Evolutionary conservation across 208 protist genomes (phyloP), one percentile per base, ranked within the genome.

Genomic region (Crithidia expoeki): DNA sequence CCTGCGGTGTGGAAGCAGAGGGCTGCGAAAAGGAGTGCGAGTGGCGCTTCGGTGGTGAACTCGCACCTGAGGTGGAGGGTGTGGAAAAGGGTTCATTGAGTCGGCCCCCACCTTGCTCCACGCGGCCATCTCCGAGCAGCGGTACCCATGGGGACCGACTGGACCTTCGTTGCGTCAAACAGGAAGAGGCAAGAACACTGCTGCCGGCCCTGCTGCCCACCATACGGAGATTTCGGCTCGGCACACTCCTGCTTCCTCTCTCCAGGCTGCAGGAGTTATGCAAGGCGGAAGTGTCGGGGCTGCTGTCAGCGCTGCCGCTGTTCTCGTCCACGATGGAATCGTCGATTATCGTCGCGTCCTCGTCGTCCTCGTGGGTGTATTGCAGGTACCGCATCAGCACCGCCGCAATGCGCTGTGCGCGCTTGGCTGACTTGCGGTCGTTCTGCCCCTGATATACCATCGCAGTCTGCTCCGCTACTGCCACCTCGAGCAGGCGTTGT

Each of bases 391-490:
- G 62, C 72, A 71, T 67, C 17, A 76, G 57, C 64, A 66, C 60
- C 38, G 72, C 57, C 0, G 63, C 50, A 19, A 71, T 67, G 12
- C 47, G 63, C 47, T 56, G 72, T n/a, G 63, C 63, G 21, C 57
- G 33, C 63, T 76, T 76, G 5, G 49, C 46, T 0, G 64, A 71
- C 57, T 62, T 70, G 55, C 72, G 63, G 50, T 66, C 47, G 28
- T 55, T 3, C 27, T 49, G 53, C 6, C 27, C 28, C 12, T 55
- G 57, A 38, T 76, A 57, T 11, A 57, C 63, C 23, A 76, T 59
- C n/a, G 72, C 64, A 4, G 72, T 62, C 38, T 76, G 63, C 57
- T 76, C 72, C 40, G 72, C 72, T 64, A 76, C 72, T 2, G 72
- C 72, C 46, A 62, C 46, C 47, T 70, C 63, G 30, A 76, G 64